Base-by-base conservation (phyloP, 768 basidiomycete genomes). In the Termitomyces sp. region DNA sequence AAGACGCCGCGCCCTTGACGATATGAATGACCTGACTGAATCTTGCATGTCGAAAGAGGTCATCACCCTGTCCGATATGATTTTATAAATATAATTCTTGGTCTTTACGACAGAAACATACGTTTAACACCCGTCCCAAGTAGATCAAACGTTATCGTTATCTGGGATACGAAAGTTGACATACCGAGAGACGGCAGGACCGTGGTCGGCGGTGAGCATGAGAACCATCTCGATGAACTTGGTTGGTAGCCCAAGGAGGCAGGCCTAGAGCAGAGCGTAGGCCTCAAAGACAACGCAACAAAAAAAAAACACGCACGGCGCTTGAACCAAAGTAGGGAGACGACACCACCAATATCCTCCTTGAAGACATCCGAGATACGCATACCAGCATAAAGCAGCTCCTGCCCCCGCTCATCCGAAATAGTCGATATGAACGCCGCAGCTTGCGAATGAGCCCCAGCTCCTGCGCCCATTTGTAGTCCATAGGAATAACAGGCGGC, bases 181-280 rank as follows among this genome's bases (percentile, higher is more conserved):
- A 32, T 67, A 74, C 73, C 84, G 94, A 74, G 94, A 96, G n/a
- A 97, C 94, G 59, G 94, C 94, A 8, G 95, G 95, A 70, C 95
- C 94, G 78, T 98, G 96, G 76, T 99, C 96, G 64, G 96, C 96
- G 13, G 96, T 99, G 67, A 99, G 84, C 93, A 97, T 96, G 74
- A 99, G 85, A 57, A 98, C 95, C 97, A 98, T 99, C 82, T 99
- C 96, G 74, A 99, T 89, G 84, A 99, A 99, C 81, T 98, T 98
- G 74, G 94, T 98, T 98, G 74, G 94, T 89, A 51, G 96, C 96
- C 83, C 91, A 96, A 52, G 88, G 79, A 18, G 95, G 96, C 24
- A 98, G 84, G 68, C 78, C 78, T 80, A 60, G 1, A 53, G 46
- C 3, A 46, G 6, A 28, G 46, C 58, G 28, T 66, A 32, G 49